These are phyloP conservation scores for Ogataea paradorogensis DNA, from an alignment of 805 yeast species.

Conservation along the genomic window DNA sequence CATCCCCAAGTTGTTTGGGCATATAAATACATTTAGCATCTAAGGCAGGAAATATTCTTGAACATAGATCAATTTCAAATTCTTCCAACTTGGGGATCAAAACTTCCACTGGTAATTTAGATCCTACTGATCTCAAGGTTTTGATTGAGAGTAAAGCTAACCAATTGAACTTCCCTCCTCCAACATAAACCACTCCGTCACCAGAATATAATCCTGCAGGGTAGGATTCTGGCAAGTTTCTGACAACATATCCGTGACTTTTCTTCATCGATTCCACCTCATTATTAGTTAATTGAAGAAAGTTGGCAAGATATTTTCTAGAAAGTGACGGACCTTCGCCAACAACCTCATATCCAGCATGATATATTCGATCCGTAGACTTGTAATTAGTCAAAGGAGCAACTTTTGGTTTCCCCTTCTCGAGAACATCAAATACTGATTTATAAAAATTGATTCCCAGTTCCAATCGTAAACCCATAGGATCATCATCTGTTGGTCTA, in stretches of 20 bases:
- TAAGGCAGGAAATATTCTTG: conserved; percentile 52
- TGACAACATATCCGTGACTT: conserved; percentile 46
- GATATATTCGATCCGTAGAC: conserved; percentile 47
- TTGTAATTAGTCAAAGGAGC: conserved; percentile 42
- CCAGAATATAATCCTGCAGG: conserved; percentile 48
- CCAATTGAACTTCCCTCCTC: conserved; percentile 77
- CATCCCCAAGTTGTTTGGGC: conserved; percentile 54
- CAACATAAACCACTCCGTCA: conserved; percentile 66
- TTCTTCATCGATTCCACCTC: conserved; percentile 44
- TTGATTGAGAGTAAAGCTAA: conserved; percentile 60
- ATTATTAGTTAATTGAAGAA: conserved; percentile 42
- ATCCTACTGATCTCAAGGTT: conserved; percentile 59
- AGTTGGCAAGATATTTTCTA: conserved; percentile 50
- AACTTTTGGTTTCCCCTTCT: conserved; percentile 43
- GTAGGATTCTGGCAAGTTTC: conserved; percentile 43
- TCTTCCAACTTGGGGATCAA: conserved; percentile 70
- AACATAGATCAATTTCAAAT: conserved; percentile 67
- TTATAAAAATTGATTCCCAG: conserved; percentile 43
- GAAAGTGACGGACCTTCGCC: conserved; percentile 43
- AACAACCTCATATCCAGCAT: conserved; percentile 48
- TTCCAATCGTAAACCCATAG: conserved; percentile 32
- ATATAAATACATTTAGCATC: conserved; percentile 65
- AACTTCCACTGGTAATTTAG: conserved; percentile 74
- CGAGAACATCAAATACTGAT: conserved; percentile 37
- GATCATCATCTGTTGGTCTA: conserved; percentile 29